phyloP scores from a whole-genome alignment of 2,329 filamentous ascomycete species.

The Trichoderma simmonsii region DNA sequence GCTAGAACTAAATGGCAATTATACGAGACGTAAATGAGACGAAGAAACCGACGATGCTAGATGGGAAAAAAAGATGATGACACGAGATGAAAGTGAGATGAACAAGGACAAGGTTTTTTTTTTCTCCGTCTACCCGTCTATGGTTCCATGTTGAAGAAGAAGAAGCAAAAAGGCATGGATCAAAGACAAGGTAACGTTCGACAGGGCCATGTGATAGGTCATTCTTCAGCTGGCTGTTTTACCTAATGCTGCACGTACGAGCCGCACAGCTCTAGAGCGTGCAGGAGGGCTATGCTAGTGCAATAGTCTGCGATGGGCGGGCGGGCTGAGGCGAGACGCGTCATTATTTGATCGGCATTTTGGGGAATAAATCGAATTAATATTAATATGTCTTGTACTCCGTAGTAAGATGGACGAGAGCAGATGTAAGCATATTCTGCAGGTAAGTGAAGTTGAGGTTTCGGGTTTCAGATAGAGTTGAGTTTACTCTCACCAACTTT shows the following conservation, averaged over 20 bases:
- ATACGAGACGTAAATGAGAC: neutral
- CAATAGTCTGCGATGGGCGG: neutral
- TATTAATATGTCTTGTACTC: neutral
- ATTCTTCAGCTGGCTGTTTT: neutral
- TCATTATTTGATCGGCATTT: neutral
- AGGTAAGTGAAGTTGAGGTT: too few species aligned
- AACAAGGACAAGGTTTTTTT: neutral
- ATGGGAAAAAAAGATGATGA: neutral
- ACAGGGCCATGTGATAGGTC: neutral
- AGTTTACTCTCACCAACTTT: neutral
- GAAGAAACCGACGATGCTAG: neutral
- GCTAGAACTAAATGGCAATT: neutral
- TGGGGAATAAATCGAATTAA: neutral
- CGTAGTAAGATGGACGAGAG: neutral
- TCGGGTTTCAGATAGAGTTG: neutral
- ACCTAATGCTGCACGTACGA: neutral
- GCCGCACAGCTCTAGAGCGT: neutral
- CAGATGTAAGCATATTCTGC: too few species aligned
- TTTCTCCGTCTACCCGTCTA: neutral
- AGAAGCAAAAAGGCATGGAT: too few species aligned
- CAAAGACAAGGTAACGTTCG: neutral
- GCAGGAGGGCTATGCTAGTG: neutral
- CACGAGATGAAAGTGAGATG: neutral
- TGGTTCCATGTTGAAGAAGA: neutral
- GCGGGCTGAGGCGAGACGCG: neutral